Evolutionary conservation across 2,329 filamentous ascomycete species (phyloP).

Genomic region (Lasiodiplodia theobromae): DNA sequence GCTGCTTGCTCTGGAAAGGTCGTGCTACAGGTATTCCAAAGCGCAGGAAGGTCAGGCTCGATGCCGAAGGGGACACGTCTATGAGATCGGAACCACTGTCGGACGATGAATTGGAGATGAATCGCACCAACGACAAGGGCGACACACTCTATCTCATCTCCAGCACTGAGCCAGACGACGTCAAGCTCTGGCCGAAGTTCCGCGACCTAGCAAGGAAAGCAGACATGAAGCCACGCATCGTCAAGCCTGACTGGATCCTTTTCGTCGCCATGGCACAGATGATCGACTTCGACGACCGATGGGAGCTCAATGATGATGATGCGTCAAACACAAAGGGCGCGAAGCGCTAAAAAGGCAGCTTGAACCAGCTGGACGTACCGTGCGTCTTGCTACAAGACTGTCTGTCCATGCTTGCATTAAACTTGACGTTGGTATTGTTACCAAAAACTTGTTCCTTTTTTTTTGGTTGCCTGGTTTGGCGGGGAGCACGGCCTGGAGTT

Average conservation of each 20-base stretch:
- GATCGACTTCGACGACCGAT: constrained; percentile 48
- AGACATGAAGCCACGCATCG: constrained; percentile 81
- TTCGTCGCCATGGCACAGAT: constrained; percentile 89
- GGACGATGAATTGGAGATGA: constrained; percentile 55
- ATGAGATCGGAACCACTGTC: constrained; percentile 40
- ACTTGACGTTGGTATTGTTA: background rate
- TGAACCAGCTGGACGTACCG: background rate
- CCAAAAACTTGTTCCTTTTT: background rate
- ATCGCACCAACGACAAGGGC: constrained; percentile 62
- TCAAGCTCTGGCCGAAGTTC: constrained; percentile 80
- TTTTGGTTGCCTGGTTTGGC: background rate
- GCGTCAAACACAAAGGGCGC: background rate
- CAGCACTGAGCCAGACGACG: constrained; percentile 69
- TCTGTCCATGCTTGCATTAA: background rate
- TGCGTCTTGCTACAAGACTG: background rate
- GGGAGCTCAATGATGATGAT: constrained; percentile 19
- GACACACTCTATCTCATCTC: constrained; percentile 78
- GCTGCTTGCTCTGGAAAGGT: constrained; percentile 78
- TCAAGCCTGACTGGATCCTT: constrained; percentile 87
- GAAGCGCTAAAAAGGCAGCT: background rate
- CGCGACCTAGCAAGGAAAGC: constrained; percentile 77
- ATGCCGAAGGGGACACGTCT: constrained; percentile 43
- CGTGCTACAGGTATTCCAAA: constrained; percentile 67
- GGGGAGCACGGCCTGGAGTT: background rate
- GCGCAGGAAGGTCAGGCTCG: constrained; percentile 38